Evolutionary conservation across 306 rosid genomes (phyloP).

Genomic region (Malus domestica): ASM211411v1 NC_041804.1:27896001-27896500

Average conservation of each 20-base stretch:
- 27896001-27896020: not conserved
- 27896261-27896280: not conserved
- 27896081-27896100: too few relatives aligned
- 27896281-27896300: not conserved
- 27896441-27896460: constrained; percentile 97
- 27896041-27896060: not conserved
- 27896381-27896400: constrained; percentile 45
- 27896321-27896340: constrained; percentile 50
- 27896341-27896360: constrained; percentile 42
- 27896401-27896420: constrained; percentile 76
- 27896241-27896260: not conserved
- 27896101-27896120: too few relatives aligned
- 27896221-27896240: not conserved
- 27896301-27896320: constrained; percentile 52
- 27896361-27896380: constrained; percentile 50
- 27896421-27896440: constrained; percentile 87
- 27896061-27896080: not conserved
- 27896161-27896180: too few relatives aligned
- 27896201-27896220: not conserved
- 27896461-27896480: constrained; percentile 89
- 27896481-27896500: constrained; percentile 85
- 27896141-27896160: too few relatives aligned
- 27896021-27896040: not conserved
- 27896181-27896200: too few relatives aligned
- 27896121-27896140: too few relatives aligned